These are phyloP conservation scores for Trametes pubescens DNA, from an alignment of 1,284 basidiomycete species.

Conservation along the genomic window DNA sequence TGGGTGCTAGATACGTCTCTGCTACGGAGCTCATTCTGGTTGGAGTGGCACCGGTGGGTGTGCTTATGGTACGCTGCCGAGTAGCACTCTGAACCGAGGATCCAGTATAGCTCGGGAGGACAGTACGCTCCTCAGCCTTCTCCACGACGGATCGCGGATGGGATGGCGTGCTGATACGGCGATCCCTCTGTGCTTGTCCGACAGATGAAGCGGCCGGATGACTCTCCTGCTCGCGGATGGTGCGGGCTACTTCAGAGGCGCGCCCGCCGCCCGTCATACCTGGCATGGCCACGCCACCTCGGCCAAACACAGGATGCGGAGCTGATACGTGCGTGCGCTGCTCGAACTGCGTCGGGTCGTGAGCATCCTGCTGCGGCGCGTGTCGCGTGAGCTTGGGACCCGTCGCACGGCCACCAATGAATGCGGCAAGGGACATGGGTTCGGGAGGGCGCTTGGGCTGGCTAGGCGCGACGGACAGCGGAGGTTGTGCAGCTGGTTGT, in stretches of 20 bases:
- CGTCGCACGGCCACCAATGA: conserved; percentile 78
- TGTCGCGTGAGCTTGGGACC: conserved; percentile 76
- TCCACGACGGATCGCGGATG: conserved; percentile 44
- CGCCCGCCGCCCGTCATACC: conserved; percentile 57
- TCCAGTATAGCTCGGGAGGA: conserved; percentile 34
- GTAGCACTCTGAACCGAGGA: conserved; percentile 21
- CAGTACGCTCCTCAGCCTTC: conserved; percentile 43
- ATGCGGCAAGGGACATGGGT: conserved; percentile 74
- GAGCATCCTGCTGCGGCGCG: conserved; percentile 72
- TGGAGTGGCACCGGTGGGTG: conserved; percentile 32
- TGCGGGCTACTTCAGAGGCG: conserved; percentile 32
- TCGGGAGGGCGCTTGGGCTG: conserved; percentile 41
- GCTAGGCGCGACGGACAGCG: conserved; percentile 31
- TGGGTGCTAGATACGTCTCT: conserved; percentile 19
- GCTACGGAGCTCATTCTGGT: conserved; percentile 10
- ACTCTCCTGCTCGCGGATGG: conserved; percentile 28
- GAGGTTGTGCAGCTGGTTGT: conserved; percentile 27
- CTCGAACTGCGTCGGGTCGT: conserved; percentile 70
- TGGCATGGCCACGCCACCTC: conserved; percentile 75
- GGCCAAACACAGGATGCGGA: conserved; percentile 79
- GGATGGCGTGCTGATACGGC: conserved; percentile 46
- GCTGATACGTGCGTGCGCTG: conserved; percentile 58
- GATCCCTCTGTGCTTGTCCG: conserved; percentile 36
- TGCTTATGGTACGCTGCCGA: conserved; percentile 52
- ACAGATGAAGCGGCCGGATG: conserved; percentile 11